A percentile compares a stretch with the other conserved stretches of the same genome.
Evolutionary conservation across 1,284 basidiomycete genomes (phyloP).

Genomic region (Macrocystidia cucumis): DNA sequence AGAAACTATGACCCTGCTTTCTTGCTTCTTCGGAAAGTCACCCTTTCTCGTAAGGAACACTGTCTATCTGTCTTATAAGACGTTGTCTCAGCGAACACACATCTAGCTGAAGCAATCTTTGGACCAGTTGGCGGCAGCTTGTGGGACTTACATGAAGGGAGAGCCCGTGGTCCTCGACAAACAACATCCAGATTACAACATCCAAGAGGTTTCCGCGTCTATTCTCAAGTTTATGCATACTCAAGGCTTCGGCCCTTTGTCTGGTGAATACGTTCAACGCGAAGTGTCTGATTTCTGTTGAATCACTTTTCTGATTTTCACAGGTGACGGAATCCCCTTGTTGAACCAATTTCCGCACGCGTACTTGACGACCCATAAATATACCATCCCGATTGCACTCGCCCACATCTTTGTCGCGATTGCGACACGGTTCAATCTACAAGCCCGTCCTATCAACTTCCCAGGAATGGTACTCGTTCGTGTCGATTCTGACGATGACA

Average conservation of each 20-base stretch:
- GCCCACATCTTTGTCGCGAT: conserved; percentile 53
- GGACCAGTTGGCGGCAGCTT: conserved; percentile 31
- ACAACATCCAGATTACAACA: conserved; percentile 18
- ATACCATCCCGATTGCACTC: conserved; percentile 52
- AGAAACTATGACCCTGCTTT: conserved; percentile 40
- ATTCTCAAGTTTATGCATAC: conserved; percentile 41
- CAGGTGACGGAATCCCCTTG: too few species aligned
- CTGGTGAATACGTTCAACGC: conserved; percentile 22
- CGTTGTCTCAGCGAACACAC: conserved; percentile 1
- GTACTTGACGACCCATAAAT: conserved; percentile 40
- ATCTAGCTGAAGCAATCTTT: conserved; percentile 28
- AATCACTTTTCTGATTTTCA: too few species aligned
- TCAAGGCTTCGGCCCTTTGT: conserved; percentile 32
- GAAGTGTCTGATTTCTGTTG: too few species aligned
- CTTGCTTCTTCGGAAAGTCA: conserved; percentile 44
- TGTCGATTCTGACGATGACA: conserved; percentile 26
- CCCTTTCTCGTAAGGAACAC: conserved; percentile 35
- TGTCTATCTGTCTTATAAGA: not conserved
- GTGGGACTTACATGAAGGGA: conserved; percentile 26
- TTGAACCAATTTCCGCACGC: conserved; percentile 52
- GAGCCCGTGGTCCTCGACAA: conserved; percentile 16
- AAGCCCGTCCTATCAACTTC: conserved; percentile 46
- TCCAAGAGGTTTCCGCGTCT: conserved; percentile 23
- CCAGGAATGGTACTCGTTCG: conserved; percentile 45
- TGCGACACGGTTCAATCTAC: conserved; percentile 39